Evolutionary conservation across 495 filamentous ascomycete species (phyloP).

Genomic region (Acidiella bohemica): DNA sequence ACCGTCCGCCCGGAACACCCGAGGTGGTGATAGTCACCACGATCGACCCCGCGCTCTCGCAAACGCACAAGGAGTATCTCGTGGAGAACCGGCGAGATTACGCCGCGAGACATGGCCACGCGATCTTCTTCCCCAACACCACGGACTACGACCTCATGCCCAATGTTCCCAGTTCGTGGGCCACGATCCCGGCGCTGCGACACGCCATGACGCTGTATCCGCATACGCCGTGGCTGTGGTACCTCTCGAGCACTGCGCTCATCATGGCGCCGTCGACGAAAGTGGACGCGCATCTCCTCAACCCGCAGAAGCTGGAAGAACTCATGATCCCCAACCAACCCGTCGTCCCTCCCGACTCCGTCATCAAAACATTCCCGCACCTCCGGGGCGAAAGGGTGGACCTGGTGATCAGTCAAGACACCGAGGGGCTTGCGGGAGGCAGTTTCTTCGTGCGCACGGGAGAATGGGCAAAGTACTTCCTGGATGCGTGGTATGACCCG

Average conservation of each 20-base stretch:
- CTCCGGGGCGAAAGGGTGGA: slow-evolving; percentile 64
- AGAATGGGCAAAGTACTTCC: slow-evolving; percentile 81
- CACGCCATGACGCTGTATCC: slow-evolving; percentile 76
- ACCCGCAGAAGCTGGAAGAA: slow-evolving; percentile 50
- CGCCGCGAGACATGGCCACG: slow-evolving; percentile 78
- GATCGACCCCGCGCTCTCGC: slow-evolving; percentile 50
- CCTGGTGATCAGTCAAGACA: slow-evolving; percentile 73
- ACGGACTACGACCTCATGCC: slow-evolving; percentile 63
- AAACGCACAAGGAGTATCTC: slow-evolving; percentile 54
- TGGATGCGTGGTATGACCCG: slow-evolving; percentile 95
- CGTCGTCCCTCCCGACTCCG: slow-evolving; percentile 85
- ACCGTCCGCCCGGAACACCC: slow-evolving; percentile 50
- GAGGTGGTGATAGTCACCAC: slow-evolving; percentile 78
- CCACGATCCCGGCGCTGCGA: slow-evolving; percentile 68
- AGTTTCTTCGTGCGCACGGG: slow-evolving; percentile 74
- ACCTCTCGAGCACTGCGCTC: slow-evolving; percentile 65
- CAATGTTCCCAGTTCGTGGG: slow-evolving; percentile 54
- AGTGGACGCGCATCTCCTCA: slow-evolving; percentile 58
- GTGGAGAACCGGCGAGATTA: slow-evolving; percentile 75
- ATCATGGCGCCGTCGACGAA: slow-evolving; percentile 76
- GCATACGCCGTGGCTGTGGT: slow-evolving; percentile 66
- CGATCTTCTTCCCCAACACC: slow-evolving; percentile 62
- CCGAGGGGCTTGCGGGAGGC: slow-evolving; percentile 56
- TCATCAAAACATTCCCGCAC: slow-evolving; percentile 88
- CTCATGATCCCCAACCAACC: slow-evolving; percentile 74